Percentiles rank a stretch among this genome's conserved stretches.
These are phyloP conservation scores for Tephrocybe sp. DNA, from an alignment of 768 basidiomycete species.

Conservation along the genomic window DNA sequence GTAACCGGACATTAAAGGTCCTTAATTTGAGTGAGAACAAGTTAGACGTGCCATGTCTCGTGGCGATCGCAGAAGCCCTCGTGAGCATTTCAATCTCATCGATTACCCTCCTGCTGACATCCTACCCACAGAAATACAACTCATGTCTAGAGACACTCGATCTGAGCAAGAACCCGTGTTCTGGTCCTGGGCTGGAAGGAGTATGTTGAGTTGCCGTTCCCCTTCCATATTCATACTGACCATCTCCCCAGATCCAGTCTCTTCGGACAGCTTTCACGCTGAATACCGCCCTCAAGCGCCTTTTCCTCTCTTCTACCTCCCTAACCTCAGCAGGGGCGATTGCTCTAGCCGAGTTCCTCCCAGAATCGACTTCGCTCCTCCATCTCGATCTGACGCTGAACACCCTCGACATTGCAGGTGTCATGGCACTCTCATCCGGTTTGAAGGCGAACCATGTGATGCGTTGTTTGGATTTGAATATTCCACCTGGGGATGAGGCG, in stretches of 20 bases:
- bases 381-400: constrained; percentile 92
- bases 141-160: constrained; percentile 91
- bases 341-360: constrained; percentile 93
- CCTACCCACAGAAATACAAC: constrained; percentile 79
- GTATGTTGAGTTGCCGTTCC: constrained; percentile 41
- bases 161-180: constrained; percentile 89
- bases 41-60: constrained; percentile 78
- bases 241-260: constrained; percentile 63
- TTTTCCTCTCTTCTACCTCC: constrained; percentile 84
- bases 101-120: background rate
- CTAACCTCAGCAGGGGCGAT: constrained; percentile 87
- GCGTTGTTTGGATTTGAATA: constrained; percentile 90
- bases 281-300: constrained; percentile 85
- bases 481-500: constrained; percentile 81
- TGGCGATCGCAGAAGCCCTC: constrained; percentile 82
- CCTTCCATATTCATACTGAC: background rate
- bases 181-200: constrained; percentile 87
- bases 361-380: constrained; percentile 80
- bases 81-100: constrained; percentile 40
- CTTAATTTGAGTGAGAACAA: constrained; percentile 94
- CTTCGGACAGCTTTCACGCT: constrained; percentile 91
- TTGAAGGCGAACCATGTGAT: constrained; percentile 82
- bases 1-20: constrained; percentile 92
- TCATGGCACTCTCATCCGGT: constrained; percentile 87
- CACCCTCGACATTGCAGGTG: constrained; percentile 80